Percentiles rank a stretch among this genome's conserved stretches.
Evolutionary conservation across 441 rosid species (phyloP).

Genomic region (Raphanus hybrid): DNA sequence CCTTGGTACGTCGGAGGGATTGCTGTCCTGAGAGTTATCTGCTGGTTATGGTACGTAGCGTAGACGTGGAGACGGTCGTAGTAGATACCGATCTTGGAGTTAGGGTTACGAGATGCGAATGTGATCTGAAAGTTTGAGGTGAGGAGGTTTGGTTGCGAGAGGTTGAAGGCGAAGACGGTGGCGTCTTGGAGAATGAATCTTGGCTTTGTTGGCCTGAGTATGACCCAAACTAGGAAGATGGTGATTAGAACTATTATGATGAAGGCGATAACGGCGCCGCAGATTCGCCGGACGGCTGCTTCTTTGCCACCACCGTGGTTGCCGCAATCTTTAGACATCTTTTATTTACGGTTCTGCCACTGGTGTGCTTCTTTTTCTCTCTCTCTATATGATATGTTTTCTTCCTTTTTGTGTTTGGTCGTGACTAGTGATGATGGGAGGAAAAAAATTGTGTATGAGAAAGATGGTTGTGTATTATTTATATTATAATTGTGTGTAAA

Average conservation of each 20-base stretch:
- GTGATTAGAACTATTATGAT: conserved; percentile 53
- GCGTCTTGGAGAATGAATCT: conserved; percentile 86
- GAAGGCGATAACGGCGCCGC: conserved; percentile 55
- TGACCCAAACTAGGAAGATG: conserved; percentile 71
- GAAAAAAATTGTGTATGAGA: conserved; percentile 4
- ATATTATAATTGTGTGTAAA: conserved; percentile 22
- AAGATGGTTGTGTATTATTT: conserved; percentile 20
- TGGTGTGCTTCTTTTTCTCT: conserved; percentile 21
- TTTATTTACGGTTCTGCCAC: conserved; percentile 43
- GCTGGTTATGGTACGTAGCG: conserved; percentile 77
- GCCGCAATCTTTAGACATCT: conserved; percentile 63
- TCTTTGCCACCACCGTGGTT: conserved; percentile 54
- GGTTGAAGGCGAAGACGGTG: conserved; percentile 83
- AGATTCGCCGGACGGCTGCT: conserved; percentile 41
- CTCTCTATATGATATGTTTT: conserved; percentile 28
- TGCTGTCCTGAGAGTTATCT: conserved; percentile 66
- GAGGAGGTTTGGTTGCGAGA: conserved; percentile 66
- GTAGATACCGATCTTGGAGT: conserved; percentile 77
- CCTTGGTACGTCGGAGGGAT: conserved; percentile 80
- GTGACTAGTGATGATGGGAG: conserved; percentile 11
- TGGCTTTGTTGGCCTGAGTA: conserved; percentile 84
- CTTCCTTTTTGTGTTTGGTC: conserved; percentile 15
- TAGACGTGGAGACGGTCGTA: conserved; percentile 79
- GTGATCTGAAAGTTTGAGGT: conserved; percentile 85
- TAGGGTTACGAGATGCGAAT: conserved; percentile 77